Evolutionary conservation across 495 filamentous ascomycete genomes (phyloP), one percentile per base, ranked within the genome.

Genomic region (Tuber melanosporum): DNA sequence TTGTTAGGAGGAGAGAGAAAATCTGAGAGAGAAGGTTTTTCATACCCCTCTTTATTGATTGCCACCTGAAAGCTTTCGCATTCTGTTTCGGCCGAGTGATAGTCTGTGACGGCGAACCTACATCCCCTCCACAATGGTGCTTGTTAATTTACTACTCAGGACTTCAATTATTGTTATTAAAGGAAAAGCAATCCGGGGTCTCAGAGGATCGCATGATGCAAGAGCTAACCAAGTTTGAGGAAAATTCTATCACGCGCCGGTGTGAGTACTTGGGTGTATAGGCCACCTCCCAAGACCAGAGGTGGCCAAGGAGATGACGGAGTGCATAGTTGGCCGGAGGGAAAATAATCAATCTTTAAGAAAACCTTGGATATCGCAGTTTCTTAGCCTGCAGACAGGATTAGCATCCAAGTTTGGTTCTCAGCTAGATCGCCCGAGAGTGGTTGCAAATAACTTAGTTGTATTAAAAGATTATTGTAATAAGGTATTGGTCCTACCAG

Each of bases 181-280:
- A n/a, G n/a, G n/a, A n/a, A 12, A 17, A 15, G 45, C 45, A 47
- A 47, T 47, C 14, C 15, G 14, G 14, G 45, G 45, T 47, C 1
- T 47, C 5, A 15, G 62, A 44, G 32, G 41, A 74, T 39, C 14
- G 10, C 8, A 41, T 43, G 19, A 72, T 74, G 32, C 66, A 77
- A 70, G 42, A 45, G 15, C 44, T 71, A 6, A 77, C 43, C 42
- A 44, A 49, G 36, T 39, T 57, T 42, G 76, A 77, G 39, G 76
- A 77, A 57, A 71, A 74, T 6, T 52, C 62, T 8, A 77, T 77
- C n/a, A n/a, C 57, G 3, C 22, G 45, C 12, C 74, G 72, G 62
- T 52, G 72, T 47, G 41, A 74, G 7, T 12, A 32, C 2, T n/a
- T 74, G 17, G 72, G 62, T 74, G 72, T 62, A 4, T 74, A 46